phyloP scores from a whole-genome alignment of 2,329 filamentous ascomycete genomes.

The Pestalotiopsis sp. region DNA sequence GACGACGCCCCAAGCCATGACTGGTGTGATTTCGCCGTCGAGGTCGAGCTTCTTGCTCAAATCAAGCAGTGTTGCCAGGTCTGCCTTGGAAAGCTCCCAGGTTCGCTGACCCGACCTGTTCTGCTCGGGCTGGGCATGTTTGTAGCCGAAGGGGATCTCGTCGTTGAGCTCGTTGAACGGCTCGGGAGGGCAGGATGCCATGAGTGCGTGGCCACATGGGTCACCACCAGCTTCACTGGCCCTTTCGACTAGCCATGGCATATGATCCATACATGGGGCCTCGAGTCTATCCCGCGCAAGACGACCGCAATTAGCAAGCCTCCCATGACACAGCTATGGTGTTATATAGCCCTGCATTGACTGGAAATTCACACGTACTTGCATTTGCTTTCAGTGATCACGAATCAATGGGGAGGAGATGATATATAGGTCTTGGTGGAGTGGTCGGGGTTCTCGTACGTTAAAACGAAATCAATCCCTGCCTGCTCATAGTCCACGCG shows the following conservation, averaged over 20 bases:
- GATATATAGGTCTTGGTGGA: slow-evolving; percentile 67
- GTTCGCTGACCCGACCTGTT: slow-evolving; percentile 64
- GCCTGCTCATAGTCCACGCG: slow-evolving; percentile 76
- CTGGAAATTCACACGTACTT: neutral
- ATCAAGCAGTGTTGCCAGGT: slow-evolving; percentile 80
- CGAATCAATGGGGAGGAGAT: slow-evolving; percentile 58
- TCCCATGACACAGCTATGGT: slow-evolving; percentile 17
- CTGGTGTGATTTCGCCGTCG: slow-evolving; percentile 89
- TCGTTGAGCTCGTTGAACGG: slow-evolving; percentile 51
- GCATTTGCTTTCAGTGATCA: slow-evolving; percentile 2
- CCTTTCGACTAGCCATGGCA: slow-evolving; percentile 75
- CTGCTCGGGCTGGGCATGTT: slow-evolving; percentile 34
- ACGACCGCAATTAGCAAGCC: slow-evolving; percentile 46
- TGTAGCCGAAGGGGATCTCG: slow-evolving; percentile 56
- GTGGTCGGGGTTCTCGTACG: slow-evolving; percentile 67
- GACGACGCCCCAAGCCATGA: slow-evolving; percentile 91
- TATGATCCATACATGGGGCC: slow-evolving; percentile 89
- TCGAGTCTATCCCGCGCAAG: slow-evolving; percentile 70
- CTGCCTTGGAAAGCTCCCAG: slow-evolving; percentile 76
- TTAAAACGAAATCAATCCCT: slow-evolving; percentile 88
- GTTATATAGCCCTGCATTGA: neutral
- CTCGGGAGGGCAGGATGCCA: slow-evolving; percentile 86
- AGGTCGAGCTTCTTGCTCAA: slow-evolving; percentile 81
- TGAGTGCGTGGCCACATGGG: slow-evolving; percentile 86
- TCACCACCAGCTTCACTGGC: slow-evolving; percentile 62